phyloP scores from a whole-genome alignment of 306 rosid species.

The Purshia tridentata region DNA sequence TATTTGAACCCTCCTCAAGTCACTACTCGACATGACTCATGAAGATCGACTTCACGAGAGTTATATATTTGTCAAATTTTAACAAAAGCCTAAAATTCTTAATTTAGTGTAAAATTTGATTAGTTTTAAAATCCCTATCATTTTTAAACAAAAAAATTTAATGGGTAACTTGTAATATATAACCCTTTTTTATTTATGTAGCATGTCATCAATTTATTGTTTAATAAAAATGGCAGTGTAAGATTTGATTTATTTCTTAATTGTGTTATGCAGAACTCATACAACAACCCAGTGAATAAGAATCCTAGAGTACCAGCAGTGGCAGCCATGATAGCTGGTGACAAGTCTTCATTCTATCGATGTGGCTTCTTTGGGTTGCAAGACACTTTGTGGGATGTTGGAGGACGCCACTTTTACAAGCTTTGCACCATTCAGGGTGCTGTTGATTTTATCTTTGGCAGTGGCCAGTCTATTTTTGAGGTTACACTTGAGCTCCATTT shows the following conservation, averaged over 20 bases:
- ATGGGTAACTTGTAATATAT: too few relatives aligned
- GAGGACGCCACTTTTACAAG: constrained; percentile 66
- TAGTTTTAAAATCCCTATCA: too few relatives aligned
- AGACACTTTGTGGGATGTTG: constrained; percentile 82
- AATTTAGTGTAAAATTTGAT: too few relatives aligned
- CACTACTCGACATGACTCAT: too few relatives aligned
- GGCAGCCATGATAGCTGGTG: constrained; percentile 64
- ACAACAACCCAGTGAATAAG: constrained; percentile 37
- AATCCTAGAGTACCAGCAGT: constrained; percentile 43
- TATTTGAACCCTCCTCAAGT: too few relatives aligned
- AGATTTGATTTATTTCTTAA: background rate
- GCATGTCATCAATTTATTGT: background rate
- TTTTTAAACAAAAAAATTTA: too few relatives aligned
- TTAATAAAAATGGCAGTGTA: background rate
- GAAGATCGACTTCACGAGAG: too few relatives aligned
- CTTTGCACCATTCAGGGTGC: constrained; percentile 76
- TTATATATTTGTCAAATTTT: too few relatives aligned
- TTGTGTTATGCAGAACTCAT: constrained; percentile 42
- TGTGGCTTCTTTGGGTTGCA: constrained; percentile 76
- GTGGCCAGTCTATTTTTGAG: constrained; percentile 70
- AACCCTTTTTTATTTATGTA: background rate
- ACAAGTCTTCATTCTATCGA: constrained; percentile 39
- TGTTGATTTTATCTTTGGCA: constrained; percentile 77
- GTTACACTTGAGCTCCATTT: constrained; percentile 18
- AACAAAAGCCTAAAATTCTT: too few relatives aligned